Percentiles rank a stretch among this genome's conserved stretches.
phyloP scores from a whole-genome alignment of 2,329 filamentous ascomycete genomes.

The Aureobasidium lini region DNA sequence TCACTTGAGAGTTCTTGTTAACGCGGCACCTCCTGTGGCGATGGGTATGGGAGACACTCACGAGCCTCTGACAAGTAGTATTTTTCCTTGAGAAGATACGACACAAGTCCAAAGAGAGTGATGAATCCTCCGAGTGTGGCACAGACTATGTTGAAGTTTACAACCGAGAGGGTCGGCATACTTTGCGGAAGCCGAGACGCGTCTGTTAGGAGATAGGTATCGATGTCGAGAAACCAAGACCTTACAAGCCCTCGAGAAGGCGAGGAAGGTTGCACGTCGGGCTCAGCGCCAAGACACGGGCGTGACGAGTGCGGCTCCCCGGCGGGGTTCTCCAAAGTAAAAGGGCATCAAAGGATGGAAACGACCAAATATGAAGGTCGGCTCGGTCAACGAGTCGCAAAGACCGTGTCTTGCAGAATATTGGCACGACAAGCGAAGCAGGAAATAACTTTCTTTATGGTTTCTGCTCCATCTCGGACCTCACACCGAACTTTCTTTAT shows the following conservation, averaged over 20 bases:
- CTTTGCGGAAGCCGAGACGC: neutral
- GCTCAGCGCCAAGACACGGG: neutral
- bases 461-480: too few relatives aligned
- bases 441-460: too few relatives aligned
- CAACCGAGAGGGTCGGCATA: constrained; percentile 57
- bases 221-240: neutral
- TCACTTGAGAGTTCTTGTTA: constrained; percentile 48
- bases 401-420: too few relatives aligned
- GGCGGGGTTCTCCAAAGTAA: too few relatives aligned
- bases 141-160: constrained; percentile 79
- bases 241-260: neutral
- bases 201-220: neutral
- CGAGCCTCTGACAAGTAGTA: constrained; percentile 87
- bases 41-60: constrained; percentile 39
- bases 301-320: too few relatives aligned
- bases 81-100: constrained; percentile 80
- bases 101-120: constrained; percentile 82
- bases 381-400: too few relatives aligned
- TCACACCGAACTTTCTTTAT: too few relatives aligned
- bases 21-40: neutral
- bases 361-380: too few relatives aligned
- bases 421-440: too few relatives aligned
- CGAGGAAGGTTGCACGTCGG: neutral
- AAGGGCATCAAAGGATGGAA: neutral
- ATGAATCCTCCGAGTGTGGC: constrained; percentile 80